These are phyloP conservation scores for Thielaviopsis populi DNA, from an alignment of 2,329 filamentous ascomycete genomes.

Conservation along the genomic window DNA sequence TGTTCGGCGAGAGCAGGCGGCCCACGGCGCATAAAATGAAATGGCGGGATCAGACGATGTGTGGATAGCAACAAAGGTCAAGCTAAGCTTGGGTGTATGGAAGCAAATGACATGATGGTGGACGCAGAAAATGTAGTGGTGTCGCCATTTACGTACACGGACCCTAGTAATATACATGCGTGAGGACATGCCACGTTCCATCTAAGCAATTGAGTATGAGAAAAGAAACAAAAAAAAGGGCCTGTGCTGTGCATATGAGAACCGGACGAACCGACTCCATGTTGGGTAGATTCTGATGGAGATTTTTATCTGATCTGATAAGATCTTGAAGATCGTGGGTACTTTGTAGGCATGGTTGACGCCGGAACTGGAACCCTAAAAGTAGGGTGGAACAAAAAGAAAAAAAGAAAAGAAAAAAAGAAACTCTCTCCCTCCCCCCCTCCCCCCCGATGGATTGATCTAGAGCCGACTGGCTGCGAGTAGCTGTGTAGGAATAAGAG, in stretches of 20 bases:
- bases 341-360: not conserved
- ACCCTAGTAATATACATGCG: not conserved
- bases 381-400: too few species aligned
- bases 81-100: not conserved
- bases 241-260: not conserved
- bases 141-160: not conserved
- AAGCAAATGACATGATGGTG: not conserved
- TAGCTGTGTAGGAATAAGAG: too few species aligned
- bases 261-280: not conserved
- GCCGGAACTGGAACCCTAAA: not conserved
- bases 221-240: not conserved
- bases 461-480: too few species aligned
- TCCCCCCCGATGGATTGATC: too few species aligned
- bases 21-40: not conserved
- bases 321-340: not conserved
- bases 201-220: not conserved
- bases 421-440: too few species aligned
- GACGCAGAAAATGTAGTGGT: not conserved
- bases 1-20: not conserved
- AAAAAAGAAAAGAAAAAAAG: too few species aligned
- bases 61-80: not conserved
- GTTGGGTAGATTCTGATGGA: not conserved
- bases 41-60: not conserved
- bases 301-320: conserved; percentile 3
- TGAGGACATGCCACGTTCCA: not conserved